Evolutionary conservation across 345 rosid species (phyloP).

Genomic region (Alliaria petiolata): DNA sequence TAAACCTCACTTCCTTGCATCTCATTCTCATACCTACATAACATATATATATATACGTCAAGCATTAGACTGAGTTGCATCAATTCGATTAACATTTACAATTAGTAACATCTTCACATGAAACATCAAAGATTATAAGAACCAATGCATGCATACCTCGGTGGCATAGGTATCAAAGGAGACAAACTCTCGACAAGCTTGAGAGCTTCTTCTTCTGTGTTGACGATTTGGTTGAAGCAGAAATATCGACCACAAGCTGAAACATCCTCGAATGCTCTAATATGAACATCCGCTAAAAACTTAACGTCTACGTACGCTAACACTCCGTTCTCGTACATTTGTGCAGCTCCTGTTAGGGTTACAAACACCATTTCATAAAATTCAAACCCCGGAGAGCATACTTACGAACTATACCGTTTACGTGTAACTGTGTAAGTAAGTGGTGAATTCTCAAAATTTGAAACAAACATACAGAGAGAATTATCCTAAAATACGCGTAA

Average conservation of each 20-base stretch:
- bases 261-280: conserved; percentile 62
- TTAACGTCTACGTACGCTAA: conserved; percentile 62
- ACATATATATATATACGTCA: background rate
- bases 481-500: background rate
- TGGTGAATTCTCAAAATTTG: background rate
- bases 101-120: background rate
- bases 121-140: background rate
- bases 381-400: background rate
- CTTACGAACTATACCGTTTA: background rate
- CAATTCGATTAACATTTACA: background rate
- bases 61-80: background rate
- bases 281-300: conserved; percentile 67
- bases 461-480: background rate
- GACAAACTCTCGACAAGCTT: conserved; percentile 57
- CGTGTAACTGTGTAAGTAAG: background rate
- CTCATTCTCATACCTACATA: conserved; percentile 50
- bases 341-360: conserved; percentile 79
- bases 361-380: conserved; percentile 1
- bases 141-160: conserved; percentile 42
- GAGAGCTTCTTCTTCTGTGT: conserved; percentile 58
- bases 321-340: conserved; percentile 89
- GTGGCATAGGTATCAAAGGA: conserved; percentile 68
- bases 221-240: conserved; percentile 73
- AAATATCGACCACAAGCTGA: conserved; percentile 79
- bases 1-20: conserved; percentile 50